A percentile compares a stretch with the other conserved stretches of the same genome.
Evolutionary conservation across 2,329 filamentous ascomycete genomes (phyloP).

Genomic region (Rachicladosporium sp.): DNA sequence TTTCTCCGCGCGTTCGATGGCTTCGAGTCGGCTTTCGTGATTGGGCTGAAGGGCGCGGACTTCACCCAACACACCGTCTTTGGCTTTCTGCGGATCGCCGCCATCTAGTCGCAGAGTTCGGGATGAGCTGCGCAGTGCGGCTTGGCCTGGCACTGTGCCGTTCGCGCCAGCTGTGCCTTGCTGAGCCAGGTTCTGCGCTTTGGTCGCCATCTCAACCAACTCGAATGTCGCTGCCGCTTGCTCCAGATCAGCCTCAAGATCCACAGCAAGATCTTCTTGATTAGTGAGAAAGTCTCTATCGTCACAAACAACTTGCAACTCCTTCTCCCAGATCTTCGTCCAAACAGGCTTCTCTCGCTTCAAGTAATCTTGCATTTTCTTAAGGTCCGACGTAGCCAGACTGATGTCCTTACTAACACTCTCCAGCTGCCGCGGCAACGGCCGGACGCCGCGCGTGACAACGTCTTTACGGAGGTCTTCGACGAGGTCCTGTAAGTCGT

Average conservation of each 20-base stretch:
- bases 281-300: conserved; percentile 89
- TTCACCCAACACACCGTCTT: conserved; percentile 84
- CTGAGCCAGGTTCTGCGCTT: conserved; percentile 78
- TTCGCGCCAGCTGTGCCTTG: conserved; percentile 11
- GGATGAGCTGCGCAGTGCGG: conserved; percentile 23
- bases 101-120: conserved; percentile 27
- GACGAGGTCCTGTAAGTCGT: conserved; percentile 92
- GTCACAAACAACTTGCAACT: conserved; percentile 89
- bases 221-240: conserved; percentile 90
- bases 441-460: conserved; percentile 80
- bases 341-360: conserved; percentile 86
- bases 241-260: conserved; percentile 87
- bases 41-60: conserved; percentile 89
- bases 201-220: conserved; percentile 94
- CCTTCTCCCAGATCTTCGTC: conserved; percentile 99
- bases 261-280: conserved; percentile 87
- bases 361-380: conserved; percentile 88
- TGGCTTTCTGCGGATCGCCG: conserved; percentile 65
- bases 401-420: conserved; percentile 79
- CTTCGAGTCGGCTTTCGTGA: conserved; percentile 83
- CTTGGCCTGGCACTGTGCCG: conserved; percentile 6
- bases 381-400: conserved; percentile 69
- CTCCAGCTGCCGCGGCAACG: conserved; percentile 81
- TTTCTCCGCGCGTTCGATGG: conserved; percentile 94
- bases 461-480: conserved; percentile 97